Evolutionary conservation across 441 rosid species (phyloP), one percentile per base, ranked within the genome.

Genomic region (Bocquillonia castaneifolia): DNA sequence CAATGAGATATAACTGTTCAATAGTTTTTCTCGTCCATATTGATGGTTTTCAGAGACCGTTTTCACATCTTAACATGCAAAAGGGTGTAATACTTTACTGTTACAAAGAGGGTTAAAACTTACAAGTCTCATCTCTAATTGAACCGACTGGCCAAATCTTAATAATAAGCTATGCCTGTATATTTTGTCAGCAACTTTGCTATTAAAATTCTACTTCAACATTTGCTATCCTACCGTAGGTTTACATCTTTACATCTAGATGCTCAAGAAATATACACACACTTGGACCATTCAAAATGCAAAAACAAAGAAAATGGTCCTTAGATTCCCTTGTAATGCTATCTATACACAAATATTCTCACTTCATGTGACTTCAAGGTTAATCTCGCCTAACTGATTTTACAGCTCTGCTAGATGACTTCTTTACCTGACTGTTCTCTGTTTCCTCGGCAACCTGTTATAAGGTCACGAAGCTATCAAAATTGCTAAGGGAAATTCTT

Each of bases 361-460:
- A 63, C 42, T 57, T 50, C 50, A 55, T 15, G 32, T 42, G 34
- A 55, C 29, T 23, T 57, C 45, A 50, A 31, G 45, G 32, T 61
- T 44, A 37, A 18, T 61, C 73, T 68, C 26, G 51, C 45, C 62
- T 64, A 39, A 51, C 53, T 40, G 54, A 63, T 71, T 23, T 64
- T 40, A 44, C 68, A 59, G 59, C 59, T 61, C 67, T 66, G 53
- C 69, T 67, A 34, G 48, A 23, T 36, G 53, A 58, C 57, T 55
- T 68, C 36, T 45, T 50, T 48, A 58, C 72, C 65, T 50, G 53
- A 66, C 12, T 57, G 25, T 56, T 73, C 48, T 67, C 63, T 51
- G 32, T 66, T 73, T 66, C 75, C 20, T 68, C 64, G 5, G 69
- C 63, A 66, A 78, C 77, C 80, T 78, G 76, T 67, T 69, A 61